A percentile compares a stretch with the other conserved stretches of the same genome.
phyloP scores from a whole-genome alignment of 441 rosid genomes.

The Erodium trifolium region DNA sequence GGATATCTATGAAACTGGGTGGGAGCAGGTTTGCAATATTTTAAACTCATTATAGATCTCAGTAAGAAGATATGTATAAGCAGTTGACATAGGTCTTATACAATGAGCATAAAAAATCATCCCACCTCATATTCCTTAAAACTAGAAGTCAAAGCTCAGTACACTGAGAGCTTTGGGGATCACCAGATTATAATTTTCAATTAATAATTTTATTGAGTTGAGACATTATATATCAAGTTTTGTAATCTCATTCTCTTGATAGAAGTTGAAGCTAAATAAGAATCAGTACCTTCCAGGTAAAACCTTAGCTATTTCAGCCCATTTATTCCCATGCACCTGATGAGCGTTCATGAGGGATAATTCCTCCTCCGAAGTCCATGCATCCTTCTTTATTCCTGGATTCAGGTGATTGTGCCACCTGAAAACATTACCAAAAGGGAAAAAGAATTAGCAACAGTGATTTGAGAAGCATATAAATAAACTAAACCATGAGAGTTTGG shows the following conservation, averaged over 20 bases:
- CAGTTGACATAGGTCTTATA: background rate
- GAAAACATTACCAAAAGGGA: no score
- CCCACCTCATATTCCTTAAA: background rate
- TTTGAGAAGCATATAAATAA: background rate
- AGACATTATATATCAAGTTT: background rate
- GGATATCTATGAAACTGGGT: background rate
- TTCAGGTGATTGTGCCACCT: slow-evolving; percentile 99
- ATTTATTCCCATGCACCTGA: slow-evolving; percentile 65
- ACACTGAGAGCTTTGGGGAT: background rate
- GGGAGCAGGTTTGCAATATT: background rate
- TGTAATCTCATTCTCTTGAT: no score
- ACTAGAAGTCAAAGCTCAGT: background rate
- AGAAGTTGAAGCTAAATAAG: no score
- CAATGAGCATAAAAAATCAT: background rate
- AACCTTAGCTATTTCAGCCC: slow-evolving; percentile 98
- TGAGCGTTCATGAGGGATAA: slow-evolving; percentile 77
- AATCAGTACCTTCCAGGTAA: slow-evolving; percentile 80
- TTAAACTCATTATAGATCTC: background rate
- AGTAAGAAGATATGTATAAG: background rate
- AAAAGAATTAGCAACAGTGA: background rate
- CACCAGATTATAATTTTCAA: background rate
- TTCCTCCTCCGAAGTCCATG: slow-evolving; percentile 95
- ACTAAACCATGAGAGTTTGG: background rate
- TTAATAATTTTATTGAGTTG: background rate
- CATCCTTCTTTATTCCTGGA: slow-evolving; percentile 91